These are phyloP conservation scores for Cymbopogon flexuosus DNA, from an alignment of 202 grass and related monocot species.

Conservation along the genomic window DNA sequence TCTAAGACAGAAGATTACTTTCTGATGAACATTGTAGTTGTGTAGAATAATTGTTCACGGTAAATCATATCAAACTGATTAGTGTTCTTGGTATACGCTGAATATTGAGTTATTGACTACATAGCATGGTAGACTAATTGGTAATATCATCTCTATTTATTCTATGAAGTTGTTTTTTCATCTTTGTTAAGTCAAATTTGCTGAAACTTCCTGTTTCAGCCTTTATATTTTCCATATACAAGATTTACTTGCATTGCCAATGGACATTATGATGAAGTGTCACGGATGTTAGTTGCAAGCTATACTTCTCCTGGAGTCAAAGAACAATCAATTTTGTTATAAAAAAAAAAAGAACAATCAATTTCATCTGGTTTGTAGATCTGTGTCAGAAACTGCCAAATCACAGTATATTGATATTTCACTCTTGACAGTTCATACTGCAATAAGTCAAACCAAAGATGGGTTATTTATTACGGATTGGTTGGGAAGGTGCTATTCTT, in stretches of 20 bases:
- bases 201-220: conserved; percentile 8
- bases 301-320: conserved; percentile 32
- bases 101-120: not conserved
- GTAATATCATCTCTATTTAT: conserved; percentile 4
- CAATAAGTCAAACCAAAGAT: conserved; percentile 35
- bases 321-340: conserved; percentile 25
- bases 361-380: conserved; percentile 26
- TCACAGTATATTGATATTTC: conserved; percentile 35
- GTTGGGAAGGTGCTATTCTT: conserved; percentile 38
- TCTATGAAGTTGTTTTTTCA: conserved; percentile 1
- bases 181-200: conserved; percentile 13
- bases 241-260: conserved; percentile 15
- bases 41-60: not conserved
- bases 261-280: conserved; percentile 25
- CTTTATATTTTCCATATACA: conserved; percentile 5
- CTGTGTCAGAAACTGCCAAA: conserved; percentile 22
- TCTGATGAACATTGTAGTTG: not conserved
- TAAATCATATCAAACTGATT: not conserved
- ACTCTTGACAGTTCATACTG: conserved; percentile 41
- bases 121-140: not conserved
- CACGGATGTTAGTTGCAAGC: conserved; percentile 10
- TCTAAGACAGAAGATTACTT: not conserved
- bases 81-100: not conserved
- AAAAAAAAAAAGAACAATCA: conserved; percentile 25
- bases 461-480: conserved; percentile 36